Conservation (phyloP, 331 rosid genomes). For the Quercus tomentella region DNA sequence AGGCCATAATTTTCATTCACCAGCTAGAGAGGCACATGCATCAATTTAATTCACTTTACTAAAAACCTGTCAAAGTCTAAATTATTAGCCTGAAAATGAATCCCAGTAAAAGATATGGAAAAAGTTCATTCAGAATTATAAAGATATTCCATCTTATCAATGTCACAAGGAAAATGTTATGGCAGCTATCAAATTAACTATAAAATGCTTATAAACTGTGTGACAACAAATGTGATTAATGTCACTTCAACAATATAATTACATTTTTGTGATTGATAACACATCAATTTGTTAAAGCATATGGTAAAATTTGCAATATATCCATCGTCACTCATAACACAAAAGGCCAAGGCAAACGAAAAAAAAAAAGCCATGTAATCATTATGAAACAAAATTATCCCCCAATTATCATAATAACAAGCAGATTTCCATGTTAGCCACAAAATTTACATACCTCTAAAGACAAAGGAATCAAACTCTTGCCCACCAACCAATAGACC, state of each 20-base stretch:
- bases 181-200: too few relatives aligned
- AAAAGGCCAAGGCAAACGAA: background rate
- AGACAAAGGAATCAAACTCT: background rate
- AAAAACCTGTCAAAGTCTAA: background rate
- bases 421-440: background rate
- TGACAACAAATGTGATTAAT: too few relatives aligned
- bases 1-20: background rate
- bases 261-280: too few relatives aligned
- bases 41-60: background rate
- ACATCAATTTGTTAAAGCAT: too few relatives aligned
- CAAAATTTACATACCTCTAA: constrained; percentile 17
- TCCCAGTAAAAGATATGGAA: background rate
- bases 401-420: background rate
- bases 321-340: too few relatives aligned
- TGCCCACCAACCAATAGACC: background rate
- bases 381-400: background rate
- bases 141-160: background rate
- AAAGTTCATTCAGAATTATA: background rate
- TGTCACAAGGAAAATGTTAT: background rate
- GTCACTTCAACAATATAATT: too few relatives aligned
- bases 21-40: background rate
- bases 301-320: too few relatives aligned
- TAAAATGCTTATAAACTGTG: too few relatives aligned
- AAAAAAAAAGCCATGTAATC: background rate
- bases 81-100: background rate